These are phyloP conservation scores for Penicillium egyptiacum DNA, from an alignment of 495 filamentous ascomycete species.

Conservation along the genomic window DNA sequence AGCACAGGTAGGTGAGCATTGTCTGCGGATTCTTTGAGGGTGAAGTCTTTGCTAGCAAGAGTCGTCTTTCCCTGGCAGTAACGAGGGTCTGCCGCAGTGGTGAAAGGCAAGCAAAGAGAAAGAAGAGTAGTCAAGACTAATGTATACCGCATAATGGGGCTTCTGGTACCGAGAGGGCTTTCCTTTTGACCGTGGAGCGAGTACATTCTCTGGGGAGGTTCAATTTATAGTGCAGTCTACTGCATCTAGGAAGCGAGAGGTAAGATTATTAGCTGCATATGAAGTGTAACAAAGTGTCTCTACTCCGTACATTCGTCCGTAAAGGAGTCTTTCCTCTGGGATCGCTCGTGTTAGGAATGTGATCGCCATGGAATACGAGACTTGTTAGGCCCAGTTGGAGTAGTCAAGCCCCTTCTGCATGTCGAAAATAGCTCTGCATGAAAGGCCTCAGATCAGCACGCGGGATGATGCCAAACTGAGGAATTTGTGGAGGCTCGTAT, in stretches of 20 bases:
- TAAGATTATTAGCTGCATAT: not conserved
- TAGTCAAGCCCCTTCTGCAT: not conserved
- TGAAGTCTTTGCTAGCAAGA: not conserved
- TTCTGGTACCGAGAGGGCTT: not conserved
- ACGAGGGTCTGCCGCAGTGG: not conserved
- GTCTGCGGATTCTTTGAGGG: conserved; percentile 20
- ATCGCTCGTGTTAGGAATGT: not conserved
- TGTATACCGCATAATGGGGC: not conserved
- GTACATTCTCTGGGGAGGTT: not conserved
- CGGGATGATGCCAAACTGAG: not conserved
- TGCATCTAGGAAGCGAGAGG: not conserved
- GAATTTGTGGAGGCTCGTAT: not conserved
- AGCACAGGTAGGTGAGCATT: conserved; percentile 19
- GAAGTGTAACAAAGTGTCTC: not conserved
- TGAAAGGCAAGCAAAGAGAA: not conserved
- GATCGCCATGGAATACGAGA: conserved; percentile 1
- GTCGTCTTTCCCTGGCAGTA: not conserved
- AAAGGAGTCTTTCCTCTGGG: not conserved
- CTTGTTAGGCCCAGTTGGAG: not conserved
- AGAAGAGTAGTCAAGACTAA: not conserved
- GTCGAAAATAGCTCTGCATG: not conserved
- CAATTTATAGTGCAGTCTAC: not conserved
- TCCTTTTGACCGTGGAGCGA: not conserved
- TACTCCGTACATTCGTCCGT: too few relatives aligned
- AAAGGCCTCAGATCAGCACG: not conserved